These are phyloP conservation scores for Leccinum subspadiceum DNA, from an alignment of 1,284 basidiomycete genomes.

Conservation along the genomic window DNA sequence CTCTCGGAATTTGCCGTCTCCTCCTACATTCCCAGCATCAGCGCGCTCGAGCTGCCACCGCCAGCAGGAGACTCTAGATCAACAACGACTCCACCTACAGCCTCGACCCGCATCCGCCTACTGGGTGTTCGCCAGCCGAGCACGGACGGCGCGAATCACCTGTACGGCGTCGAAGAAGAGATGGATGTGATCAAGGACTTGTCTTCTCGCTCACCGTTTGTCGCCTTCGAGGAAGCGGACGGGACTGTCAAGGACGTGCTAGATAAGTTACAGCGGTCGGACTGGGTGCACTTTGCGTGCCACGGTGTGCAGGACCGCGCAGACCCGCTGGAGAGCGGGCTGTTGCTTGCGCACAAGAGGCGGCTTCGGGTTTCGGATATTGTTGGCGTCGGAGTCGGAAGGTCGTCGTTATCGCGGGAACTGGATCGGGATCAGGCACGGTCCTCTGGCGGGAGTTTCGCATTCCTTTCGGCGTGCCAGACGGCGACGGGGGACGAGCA, in stretches of 20 bases:
- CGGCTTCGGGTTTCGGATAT: neutral
- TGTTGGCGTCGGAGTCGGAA: neutral
- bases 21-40: constrained; percentile 14
- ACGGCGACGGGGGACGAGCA: neutral
- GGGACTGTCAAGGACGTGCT: constrained; percentile 8
- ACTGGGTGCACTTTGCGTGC: neutral
- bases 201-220: neutral
- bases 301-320: neutral
- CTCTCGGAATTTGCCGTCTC: constrained; percentile 16
- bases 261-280: neutral
- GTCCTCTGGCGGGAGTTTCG: neutral
- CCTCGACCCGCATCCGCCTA: neutral
- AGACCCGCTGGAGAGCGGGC: neutral
- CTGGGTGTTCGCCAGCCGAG: constrained; percentile 12
- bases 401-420: neutral
- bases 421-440: neutral
- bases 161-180: neutral
- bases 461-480: neutral
- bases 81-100: neutral
- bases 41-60: neutral
- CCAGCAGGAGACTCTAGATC: neutral
- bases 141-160: constrained; percentile 3
- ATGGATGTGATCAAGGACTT: neutral
- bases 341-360: neutral
- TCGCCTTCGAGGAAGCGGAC: constrained; percentile 3